Evolutionary conservation across 345 rosid species (phyloP), one percentile per base, ranked within the genome.

Genomic region (Populus tremula): DNA sequence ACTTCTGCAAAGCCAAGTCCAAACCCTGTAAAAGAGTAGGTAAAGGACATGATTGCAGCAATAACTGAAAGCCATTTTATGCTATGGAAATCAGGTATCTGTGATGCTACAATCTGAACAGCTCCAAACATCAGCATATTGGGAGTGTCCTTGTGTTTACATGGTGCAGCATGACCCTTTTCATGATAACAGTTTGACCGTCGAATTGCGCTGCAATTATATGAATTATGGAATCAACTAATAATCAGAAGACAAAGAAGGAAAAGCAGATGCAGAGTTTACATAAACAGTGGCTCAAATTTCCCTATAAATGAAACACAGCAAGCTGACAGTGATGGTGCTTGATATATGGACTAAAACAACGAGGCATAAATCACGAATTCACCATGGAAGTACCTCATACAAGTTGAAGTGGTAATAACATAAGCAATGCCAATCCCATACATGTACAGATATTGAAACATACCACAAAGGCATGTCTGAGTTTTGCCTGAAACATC

Each of bases 41-140:
- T 27, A 72, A 80, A 82, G 49, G 88, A 82, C 88, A 85, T 85
- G 73, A 76, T 31, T 21, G 88, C 82, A 1, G 86, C 85, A 20
- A 80, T 6, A 61, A 81, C 53, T 2, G 88, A 85, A 27, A 85
- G 82, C 88, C 88, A 85, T 43, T 21, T 54, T 21, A 85, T 80
- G 74, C 79, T 70, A 2, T 71, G 86, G 78, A 82, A 78, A 78
- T 80, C 80, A 29, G 88, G 86, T 38, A 83, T 83, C 77, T 82
- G 86, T 5, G 88, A 85, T 33, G 81, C 21, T 16, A 82, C 25
- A 16, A 85, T 67, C 76, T 85, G 86, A 50, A 76, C 66, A 7
- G 49, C 64, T 41, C 87, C 87, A 50, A 83, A 83, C 8, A 76
- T 41, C 17, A 80, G 63, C 79, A 84, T 81, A 70, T 79, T 73